Evolutionary conservation across 352 stramenopile genomes (phyloP).

Genomic region (Pythium insidiosum): DNA sequence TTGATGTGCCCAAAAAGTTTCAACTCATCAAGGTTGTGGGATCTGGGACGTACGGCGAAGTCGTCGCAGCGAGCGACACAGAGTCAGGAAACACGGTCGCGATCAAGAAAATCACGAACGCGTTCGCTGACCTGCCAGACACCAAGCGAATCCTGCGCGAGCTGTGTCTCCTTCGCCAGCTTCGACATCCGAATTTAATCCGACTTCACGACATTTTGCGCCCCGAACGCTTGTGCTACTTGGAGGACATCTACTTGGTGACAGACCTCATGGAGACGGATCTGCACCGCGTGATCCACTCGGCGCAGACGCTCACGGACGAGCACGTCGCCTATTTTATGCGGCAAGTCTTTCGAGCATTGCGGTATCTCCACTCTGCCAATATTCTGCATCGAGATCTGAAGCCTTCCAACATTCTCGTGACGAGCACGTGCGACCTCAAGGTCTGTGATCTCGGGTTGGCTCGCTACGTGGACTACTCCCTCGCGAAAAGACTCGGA

Average conservation of each 20-base stretch:
- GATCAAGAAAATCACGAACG: constrained; percentile 93
- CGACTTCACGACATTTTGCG: constrained; percentile 90
- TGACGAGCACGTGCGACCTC: constrained; percentile 95
- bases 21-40: constrained; percentile 79
- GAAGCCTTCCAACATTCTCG: constrained; percentile 94
- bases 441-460: constrained; percentile 96
- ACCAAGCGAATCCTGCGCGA: constrained; percentile 94
- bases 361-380: constrained; percentile 97
- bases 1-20: constrained; percentile 76
- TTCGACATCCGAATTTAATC: constrained; percentile 91
- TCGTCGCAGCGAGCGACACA: constrained; percentile 73
- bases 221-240: constrained; percentile 88
- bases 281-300: constrained; percentile 88
- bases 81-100: constrained; percentile 83
- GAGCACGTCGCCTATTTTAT: constrained; percentile 94
- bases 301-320: constrained; percentile 85
- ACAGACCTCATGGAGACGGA: constrained; percentile 95
- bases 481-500: constrained; percentile 40
- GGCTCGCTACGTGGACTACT: constrained; percentile 67
- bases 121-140: constrained; percentile 67
- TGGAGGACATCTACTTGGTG: constrained; percentile 96
- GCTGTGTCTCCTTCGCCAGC: constrained; percentile 82
- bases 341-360: constrained; percentile 93
- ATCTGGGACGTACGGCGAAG: constrained; percentile 71
- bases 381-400: constrained; percentile 96